Percentiles rank a stretch among this genome's conserved stretches.
These are phyloP conservation scores for Cyberlindnera mrakii DNA, from an alignment of 805 yeast genomes.

Conservation along the genomic window DNA sequence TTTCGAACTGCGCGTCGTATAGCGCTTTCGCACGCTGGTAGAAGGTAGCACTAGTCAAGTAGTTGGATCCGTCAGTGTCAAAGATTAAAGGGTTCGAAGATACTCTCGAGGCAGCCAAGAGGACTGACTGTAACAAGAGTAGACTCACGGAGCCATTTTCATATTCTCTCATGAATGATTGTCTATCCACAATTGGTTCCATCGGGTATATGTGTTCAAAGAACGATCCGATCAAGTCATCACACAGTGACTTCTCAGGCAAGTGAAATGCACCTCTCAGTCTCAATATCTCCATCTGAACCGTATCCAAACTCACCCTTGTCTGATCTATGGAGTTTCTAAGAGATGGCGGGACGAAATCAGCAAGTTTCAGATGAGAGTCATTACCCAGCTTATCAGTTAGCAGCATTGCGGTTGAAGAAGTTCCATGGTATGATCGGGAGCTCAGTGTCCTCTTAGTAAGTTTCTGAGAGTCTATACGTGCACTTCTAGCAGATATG, in stretches of 20 bases:
- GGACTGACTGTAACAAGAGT: constrained; percentile 59
- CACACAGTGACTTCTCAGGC: constrained; percentile 54
- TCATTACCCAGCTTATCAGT: constrained; percentile 8
- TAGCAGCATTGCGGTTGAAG: constrained; percentile 35
- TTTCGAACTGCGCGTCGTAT: constrained; percentile 63
- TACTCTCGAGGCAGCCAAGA: constrained; percentile 62
- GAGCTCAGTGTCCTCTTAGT: constrained; percentile 15
- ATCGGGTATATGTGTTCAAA: constrained; percentile 62
- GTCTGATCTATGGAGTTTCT: constrained; percentile 23
- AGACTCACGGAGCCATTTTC: constrained; percentile 52
- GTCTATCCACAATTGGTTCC: constrained; percentile 61
- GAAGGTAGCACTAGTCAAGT: constrained; percentile 51
- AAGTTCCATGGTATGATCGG: constrained; percentile 47
- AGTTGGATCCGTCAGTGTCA: constrained; percentile 40
- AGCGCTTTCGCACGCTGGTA: constrained; percentile 70
- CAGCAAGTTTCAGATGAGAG: constrained; percentile 29
- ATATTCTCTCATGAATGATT: constrained; percentile 53
- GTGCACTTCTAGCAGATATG: constrained; percentile 25
- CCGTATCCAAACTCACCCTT: constrained; percentile 37
- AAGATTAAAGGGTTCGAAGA: constrained; percentile 45
- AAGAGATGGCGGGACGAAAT: constrained; percentile 22
- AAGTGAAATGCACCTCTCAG: constrained; percentile 64
- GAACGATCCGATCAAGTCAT: constrained; percentile 54
- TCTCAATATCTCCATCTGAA: constrained; percentile 59
- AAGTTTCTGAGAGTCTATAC: constrained; percentile 22